These are phyloP conservation scores for Cercophora scortea DNA, from an alignment of 495 filamentous ascomycete species.

Conservation along the genomic window DNA sequence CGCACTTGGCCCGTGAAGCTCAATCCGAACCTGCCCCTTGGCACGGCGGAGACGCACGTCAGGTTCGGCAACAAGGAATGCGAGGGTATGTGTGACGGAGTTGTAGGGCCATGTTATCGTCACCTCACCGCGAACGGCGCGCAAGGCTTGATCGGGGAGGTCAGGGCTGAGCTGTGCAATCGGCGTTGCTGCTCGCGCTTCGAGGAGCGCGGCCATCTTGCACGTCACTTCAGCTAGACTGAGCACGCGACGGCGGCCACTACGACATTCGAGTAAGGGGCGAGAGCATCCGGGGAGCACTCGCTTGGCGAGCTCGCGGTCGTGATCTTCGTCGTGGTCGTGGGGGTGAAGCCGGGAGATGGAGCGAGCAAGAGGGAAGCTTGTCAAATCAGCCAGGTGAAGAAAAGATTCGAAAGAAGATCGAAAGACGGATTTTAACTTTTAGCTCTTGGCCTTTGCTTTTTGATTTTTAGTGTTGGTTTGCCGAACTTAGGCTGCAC, in stretches of 20 bases:
- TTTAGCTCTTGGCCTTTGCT: no score
- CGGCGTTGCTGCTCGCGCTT: conserved; percentile 22
- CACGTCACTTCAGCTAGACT: neutral
- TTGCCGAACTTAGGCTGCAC: neutral
- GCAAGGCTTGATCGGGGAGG: conserved; percentile 23
- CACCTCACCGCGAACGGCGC: conserved; percentile 52
- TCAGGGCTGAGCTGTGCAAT: conserved; percentile 65
- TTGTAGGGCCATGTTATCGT: conserved; percentile 91
- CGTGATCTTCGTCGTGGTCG: no score
- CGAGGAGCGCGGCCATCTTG: conserved; percentile 17
- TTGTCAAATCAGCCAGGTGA: neutral
- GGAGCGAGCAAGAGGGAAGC: neutral
- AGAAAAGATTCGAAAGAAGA: neutral
- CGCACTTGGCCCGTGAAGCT: conserved; percentile 66
- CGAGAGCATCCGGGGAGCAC: neutral
- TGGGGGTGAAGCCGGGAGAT: neutral
- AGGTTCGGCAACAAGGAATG: conserved; percentile 74
- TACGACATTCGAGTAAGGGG: conserved; percentile 1
- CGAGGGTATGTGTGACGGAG: conserved; percentile 58
- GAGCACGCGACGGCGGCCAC: neutral
- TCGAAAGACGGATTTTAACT: no score
- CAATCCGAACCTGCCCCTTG: conserved; percentile 76
- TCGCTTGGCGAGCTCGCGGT: no score
- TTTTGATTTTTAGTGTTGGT: no score
- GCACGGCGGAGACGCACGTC: conserved; percentile 75